Evolutionary conservation across 2,329 filamentous ascomycete genomes (phyloP).

Genomic region (Tolypocladium capitatum): DNA sequence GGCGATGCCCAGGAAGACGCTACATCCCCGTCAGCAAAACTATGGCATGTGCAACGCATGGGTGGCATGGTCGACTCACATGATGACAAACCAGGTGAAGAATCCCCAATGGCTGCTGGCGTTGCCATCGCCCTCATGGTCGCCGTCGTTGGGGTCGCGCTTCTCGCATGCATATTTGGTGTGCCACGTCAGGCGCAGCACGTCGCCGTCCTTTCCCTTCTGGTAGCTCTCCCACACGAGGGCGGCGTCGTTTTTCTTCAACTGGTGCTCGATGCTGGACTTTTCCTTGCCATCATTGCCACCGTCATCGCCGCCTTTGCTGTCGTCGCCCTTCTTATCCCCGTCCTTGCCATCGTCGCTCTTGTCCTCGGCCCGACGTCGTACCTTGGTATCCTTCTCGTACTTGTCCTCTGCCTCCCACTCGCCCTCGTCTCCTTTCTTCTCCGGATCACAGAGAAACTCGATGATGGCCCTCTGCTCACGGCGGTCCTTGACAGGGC

Average conservation of each 20-base stretch:
- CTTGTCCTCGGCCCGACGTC: conserved; percentile 11
- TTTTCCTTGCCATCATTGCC: conserved; percentile 24
- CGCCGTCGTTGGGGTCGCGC: conserved; percentile 28
- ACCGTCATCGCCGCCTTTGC: conserved; percentile 26
- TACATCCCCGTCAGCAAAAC: conserved; percentile 20
- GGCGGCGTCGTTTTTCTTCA: conserved; percentile 44
- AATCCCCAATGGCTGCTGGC: conserved; percentile 66
- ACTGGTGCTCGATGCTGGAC: conserved; percentile 34
- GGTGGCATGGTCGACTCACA: conserved; percentile 44
- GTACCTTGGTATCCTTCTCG: conserved; percentile 5
- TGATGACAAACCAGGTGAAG: conserved; percentile 92
- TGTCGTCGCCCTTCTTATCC: conserved; percentile 18
- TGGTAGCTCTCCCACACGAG: conserved; percentile 68
- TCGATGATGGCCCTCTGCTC: conserved; percentile 70
- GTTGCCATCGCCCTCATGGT: conserved; percentile 28
- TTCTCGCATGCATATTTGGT: conserved; percentile 78
- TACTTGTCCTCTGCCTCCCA: conserved; percentile 40
- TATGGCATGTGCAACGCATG: no score
- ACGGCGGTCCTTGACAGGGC: conserved; percentile 31
- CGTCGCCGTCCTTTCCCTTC: conserved; percentile 38
- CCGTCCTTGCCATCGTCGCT: conserved; percentile 13
- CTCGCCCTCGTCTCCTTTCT: conserved; percentile 62
- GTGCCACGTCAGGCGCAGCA: conserved; percentile 68
- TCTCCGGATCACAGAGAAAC: conserved; percentile 65
- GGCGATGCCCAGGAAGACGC: conserved; percentile 71